These are phyloP conservation scores for Abrus pulchellus DNA, from an alignment of 306 rosid species.

Conservation along the genomic window DNA sequence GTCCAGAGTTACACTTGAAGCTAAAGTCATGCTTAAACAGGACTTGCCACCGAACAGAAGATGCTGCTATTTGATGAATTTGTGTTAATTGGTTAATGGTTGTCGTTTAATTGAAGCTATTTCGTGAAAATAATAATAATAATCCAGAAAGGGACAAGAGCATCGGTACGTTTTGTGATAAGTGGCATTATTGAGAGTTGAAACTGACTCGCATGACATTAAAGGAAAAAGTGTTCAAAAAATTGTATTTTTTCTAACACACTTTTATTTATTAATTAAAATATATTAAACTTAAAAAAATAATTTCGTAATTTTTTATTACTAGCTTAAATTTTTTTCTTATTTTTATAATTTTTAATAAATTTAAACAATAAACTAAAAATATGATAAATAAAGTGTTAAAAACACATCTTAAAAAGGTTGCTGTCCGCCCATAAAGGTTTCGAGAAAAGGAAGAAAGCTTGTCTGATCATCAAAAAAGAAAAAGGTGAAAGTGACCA, in stretches of 20 bases:
- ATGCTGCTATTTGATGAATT: conserved; percentile 42
- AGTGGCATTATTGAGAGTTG: conserved; percentile 39
- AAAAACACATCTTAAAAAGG: too few species aligned
- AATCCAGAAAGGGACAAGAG: conserved; percentile 39
- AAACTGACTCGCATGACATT: conserved; percentile 46
- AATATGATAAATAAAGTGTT: too few species aligned
- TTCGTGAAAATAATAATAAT: conserved; percentile 22
- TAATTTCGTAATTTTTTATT: too few species aligned
- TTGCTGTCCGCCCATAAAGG: conserved; percentile 23
- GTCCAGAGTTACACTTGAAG: conserved; percentile 64
- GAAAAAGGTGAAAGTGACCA: background rate
- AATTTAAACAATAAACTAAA: too few species aligned
- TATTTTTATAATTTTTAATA: too few species aligned
- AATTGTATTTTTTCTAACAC: too few species aligned
- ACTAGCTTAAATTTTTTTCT: too few species aligned
- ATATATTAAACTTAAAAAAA: too few species aligned
- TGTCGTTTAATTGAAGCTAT: conserved; percentile 44
- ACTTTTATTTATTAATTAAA: too few species aligned
- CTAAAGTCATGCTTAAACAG: conserved; percentile 66
- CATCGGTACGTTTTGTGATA: conserved; percentile 27
- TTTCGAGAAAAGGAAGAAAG: conserved; percentile 9
- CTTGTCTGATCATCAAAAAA: background rate
- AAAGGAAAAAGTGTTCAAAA: background rate
- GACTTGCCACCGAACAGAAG: conserved; percentile 70
- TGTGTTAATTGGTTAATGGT: conserved; percentile 37